These are phyloP conservation scores for Plenodomus biglobosus DNA, from an alignment of 2,329 filamentous ascomycete genomes.

Conservation along the genomic window DNA sequence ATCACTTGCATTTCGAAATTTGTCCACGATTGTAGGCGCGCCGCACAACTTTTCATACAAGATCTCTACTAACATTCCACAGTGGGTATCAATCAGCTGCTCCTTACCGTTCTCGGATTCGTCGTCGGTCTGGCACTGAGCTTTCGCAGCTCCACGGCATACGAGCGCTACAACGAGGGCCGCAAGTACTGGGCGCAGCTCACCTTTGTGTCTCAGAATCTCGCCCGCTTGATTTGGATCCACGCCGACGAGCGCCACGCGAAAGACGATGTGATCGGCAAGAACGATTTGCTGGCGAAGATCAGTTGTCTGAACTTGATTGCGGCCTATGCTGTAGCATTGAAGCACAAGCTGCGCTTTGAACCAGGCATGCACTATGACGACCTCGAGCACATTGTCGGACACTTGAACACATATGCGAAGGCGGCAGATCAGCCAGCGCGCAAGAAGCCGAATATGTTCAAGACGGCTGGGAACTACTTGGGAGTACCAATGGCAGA, in stretches of 20 bases:
- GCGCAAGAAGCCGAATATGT: conserved; percentile 32
- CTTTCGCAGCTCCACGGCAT: conserved; percentile 74
- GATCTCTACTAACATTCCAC: conserved; percentile 14
- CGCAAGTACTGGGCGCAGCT: conserved; percentile 64
- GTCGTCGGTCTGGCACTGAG: conserved; percentile 74
- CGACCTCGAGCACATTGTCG: conserved; percentile 68
- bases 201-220: conserved; percentile 57
- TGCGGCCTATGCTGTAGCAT: conserved; percentile 71
- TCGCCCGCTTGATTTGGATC: conserved; percentile 81
- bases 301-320: conserved; percentile 68
- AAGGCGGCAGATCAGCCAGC: conserved; percentile 48
- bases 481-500: conserved; percentile 74
- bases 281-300: conserved; percentile 69
- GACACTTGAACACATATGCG: conserved; percentile 74
- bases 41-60: not conserved
- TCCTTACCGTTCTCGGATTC: conserved; percentile 78
- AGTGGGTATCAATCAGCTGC: conserved; percentile 63
- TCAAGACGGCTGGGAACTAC: conserved; percentile 69
- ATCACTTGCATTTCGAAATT: conserved; percentile 57
- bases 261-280: conserved; percentile 52
- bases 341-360: conserved; percentile 84
- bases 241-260: conserved; percentile 63
- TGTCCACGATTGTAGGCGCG: conserved; percentile 38
- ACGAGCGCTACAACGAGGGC: conserved; percentile 65
- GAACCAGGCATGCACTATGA: conserved; percentile 76